Evolutionary conservation across 2,329 filamentous ascomycete species (phyloP), one percentile per base, ranked within the genome.

Genomic region (Aschersonia sp.): DNA sequence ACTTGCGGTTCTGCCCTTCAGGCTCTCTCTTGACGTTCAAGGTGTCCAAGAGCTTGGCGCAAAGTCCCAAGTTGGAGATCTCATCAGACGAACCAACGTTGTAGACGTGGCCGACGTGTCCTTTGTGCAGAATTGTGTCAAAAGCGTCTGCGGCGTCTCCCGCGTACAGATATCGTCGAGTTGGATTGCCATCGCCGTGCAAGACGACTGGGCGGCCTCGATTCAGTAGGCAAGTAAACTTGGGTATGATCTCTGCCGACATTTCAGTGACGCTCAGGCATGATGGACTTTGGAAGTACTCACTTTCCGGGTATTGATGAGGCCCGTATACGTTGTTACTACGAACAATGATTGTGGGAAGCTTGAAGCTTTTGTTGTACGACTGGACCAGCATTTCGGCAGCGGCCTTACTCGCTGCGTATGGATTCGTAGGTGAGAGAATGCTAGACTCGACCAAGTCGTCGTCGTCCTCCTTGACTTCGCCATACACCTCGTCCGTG

Each of bases 301-400:
- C 66, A 88, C 84, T 88, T 66, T 89, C 84, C 0, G 84, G 84
- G 60, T 83, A 88, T 60, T 90, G 85, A 59, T 89, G 84, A 29
- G 86, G 86, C 0, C 86, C 86, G 57, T 89, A 92, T 32, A 90
- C 84, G 57, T 92, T 90, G 68, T 90, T 90, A 60, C 83, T 83
- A 45, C 85, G 74, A 31, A 89, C 82, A 55, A 89, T 85, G 53
- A 90, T 86, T 46, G 80, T 77, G 1, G 85, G 85, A 10, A 92
- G 71, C 62, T 84, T 83, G 70, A 88, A 89, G 63, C 81, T 86
- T 67, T 85, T 87, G 59, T 82, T 76, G 61, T 89, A 92, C n/a
- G 84, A 86, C 61, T 84, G 81, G n/a, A 90, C 84, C 58, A 87
- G 72, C 84, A 88, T 88, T 66, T 89, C 84, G 5, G 84, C 84